Evolutionary conservation across 129 eudicot species (phyloP).

Genomic region (Ambrosia trifida): DNA sequence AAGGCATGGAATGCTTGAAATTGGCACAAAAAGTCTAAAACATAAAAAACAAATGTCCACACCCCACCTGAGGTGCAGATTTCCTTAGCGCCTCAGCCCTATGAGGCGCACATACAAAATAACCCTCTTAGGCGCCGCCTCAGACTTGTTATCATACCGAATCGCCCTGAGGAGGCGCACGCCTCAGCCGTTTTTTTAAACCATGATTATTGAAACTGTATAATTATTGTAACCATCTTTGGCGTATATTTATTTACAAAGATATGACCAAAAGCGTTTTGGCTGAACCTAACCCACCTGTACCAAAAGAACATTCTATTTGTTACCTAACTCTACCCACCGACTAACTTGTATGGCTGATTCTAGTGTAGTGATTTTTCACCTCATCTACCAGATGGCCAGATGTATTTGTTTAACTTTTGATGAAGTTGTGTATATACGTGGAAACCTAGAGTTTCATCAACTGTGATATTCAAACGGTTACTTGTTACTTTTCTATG

Average conservation of each 20-base stretch:
- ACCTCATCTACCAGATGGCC: slow-evolving; percentile 8
- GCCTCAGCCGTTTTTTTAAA: no score
- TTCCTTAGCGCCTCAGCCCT: no score
- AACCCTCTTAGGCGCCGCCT: no score
- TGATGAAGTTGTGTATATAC: background rate
- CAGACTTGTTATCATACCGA: no score
- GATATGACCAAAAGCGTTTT: background rate
- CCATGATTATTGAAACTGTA: background rate
- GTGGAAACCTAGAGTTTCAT: background rate
- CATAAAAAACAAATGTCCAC: no score
- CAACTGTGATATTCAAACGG: background rate
- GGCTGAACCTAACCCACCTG: slow-evolving; percentile 5
- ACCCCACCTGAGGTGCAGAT: no score
- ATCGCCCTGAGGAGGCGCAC: no score
- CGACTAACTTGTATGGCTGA: slow-evolving; percentile 1
- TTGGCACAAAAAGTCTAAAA: no score
- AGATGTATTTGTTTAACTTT: background rate
- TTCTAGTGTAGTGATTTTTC: background rate
- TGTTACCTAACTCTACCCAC: background rate
- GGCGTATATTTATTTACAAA: background rate
- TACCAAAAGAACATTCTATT: background rate
- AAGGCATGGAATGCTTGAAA: no score
- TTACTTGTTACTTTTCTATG: background rate
- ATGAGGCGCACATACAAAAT: no score
- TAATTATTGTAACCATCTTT: background rate